phyloP scores from a whole-genome alignment of 345 rosid genomes.

The Citrus cavaleriei region DNA sequence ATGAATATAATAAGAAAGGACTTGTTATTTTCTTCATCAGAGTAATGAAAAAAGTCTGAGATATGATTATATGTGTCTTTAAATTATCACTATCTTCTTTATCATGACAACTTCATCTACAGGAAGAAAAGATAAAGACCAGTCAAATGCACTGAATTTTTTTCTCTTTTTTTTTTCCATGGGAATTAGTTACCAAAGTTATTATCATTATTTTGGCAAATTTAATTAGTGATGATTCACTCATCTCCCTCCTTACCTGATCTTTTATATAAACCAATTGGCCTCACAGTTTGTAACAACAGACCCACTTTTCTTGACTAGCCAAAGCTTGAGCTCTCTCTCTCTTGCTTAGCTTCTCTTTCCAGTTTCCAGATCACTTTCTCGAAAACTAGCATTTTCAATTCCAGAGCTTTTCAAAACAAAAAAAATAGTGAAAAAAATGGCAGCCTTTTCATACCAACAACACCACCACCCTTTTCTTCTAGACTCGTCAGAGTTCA shows the following conservation, averaged over 20 bases:
- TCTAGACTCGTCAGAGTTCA: slow-evolving; percentile 38
- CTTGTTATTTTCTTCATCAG: not conserved
- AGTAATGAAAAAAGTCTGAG: not conserved
- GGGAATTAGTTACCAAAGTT: not conserved
- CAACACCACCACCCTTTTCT: slow-evolving; percentile 38
- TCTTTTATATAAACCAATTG: slow-evolving; percentile 22
- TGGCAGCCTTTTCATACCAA: slow-evolving; percentile 61
- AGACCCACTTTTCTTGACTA: slow-evolving; percentile 23
- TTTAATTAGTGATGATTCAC: not conserved
- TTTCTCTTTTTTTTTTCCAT: not conserved
- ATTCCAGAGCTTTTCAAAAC: slow-evolving; percentile 14
- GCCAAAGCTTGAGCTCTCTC: not conserved
- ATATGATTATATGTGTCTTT: not conserved
- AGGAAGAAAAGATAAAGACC: not conserved
- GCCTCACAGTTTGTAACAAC: slow-evolving; percentile 6
- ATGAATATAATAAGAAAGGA: too few species aligned
- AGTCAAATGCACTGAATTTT: slow-evolving; percentile 20
- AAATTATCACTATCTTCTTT: not conserved
- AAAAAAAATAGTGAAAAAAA: slow-evolving; percentile 5
- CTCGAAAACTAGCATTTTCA: slow-evolving; percentile 19
- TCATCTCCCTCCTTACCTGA: slow-evolving; percentile 1
- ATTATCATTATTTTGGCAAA: not conserved
- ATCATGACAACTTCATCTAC: not conserved
- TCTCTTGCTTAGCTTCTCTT: not conserved
- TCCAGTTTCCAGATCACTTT: slow-evolving; percentile 23